Evolutionary conservation across 768 basidiomycete genomes (phyloP).

Genomic region (Russula compacta): DNA sequence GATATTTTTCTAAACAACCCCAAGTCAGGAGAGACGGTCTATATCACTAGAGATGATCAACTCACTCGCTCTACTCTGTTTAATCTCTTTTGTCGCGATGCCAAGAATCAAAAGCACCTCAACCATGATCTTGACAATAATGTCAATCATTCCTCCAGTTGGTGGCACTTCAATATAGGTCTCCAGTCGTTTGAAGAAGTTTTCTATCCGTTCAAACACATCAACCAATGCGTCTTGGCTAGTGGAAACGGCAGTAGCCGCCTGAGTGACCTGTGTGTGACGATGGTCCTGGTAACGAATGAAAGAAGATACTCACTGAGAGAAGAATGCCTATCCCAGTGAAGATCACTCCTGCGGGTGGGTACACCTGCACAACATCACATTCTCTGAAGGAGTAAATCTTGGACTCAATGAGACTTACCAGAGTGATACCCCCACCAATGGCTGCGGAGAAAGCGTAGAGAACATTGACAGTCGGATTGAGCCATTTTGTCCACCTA

Average conservation of each 20-base stretch:
- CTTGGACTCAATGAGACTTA: neutral
- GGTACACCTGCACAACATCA: neutral
- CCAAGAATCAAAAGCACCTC: neutral
- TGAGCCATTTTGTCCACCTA: neutral
- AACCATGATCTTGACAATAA: neutral
- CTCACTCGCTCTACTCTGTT: neutral
- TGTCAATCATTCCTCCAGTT: neutral
- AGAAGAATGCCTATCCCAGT: neutral
- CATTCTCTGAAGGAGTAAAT: neutral
- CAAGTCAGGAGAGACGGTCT: too few species aligned
- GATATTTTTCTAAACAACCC: neutral
- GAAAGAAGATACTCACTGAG: neutral
- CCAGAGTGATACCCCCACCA: neutral
- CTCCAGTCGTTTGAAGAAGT: neutral
- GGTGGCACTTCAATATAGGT: neutral
- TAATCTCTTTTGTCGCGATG: neutral
- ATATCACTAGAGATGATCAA: too few species aligned
- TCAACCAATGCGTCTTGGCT: neutral
- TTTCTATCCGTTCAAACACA: neutral
- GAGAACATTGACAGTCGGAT: neutral
- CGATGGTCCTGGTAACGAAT: neutral
- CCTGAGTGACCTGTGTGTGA: neutral
- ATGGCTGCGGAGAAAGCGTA: neutral
- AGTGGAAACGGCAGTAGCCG: neutral
- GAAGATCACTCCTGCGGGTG: neutral